These are phyloP conservation scores for Pleurotus pulmonarius DNA, from an alignment of 768 basidiomycete species.

Conservation along the genomic window DNA sequence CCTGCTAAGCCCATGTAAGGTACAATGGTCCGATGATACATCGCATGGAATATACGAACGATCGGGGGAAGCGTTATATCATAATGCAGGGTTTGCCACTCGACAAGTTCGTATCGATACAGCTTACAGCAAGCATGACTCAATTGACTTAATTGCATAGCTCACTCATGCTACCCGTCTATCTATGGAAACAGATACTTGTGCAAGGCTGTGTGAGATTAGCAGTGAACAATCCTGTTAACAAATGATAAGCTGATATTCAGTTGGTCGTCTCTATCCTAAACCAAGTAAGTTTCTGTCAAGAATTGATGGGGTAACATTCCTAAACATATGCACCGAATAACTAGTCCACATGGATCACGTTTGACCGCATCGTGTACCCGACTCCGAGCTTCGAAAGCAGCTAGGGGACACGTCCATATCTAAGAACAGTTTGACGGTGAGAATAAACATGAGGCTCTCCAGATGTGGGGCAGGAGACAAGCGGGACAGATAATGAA, in stretches of 20 bases:
- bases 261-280: background rate
- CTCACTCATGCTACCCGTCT: background rate
- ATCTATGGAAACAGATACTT: background rate
- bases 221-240: background rate
- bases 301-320: background rate
- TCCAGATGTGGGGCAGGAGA: too few species aligned
- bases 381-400: background rate
- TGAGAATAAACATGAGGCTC: background rate
- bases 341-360: background rate
- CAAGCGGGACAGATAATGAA: too few species aligned
- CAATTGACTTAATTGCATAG: background rate
- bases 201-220: background rate
- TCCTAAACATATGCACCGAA: background rate
- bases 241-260: background rate
- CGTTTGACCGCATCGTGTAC: background rate
- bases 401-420: background rate
- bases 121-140: background rate
- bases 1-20: too few species aligned
- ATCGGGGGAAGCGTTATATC: too few species aligned
- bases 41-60: too few species aligned
- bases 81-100: too few species aligned
- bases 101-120: too few species aligned
- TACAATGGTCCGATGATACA: too few species aligned
- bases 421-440: background rate
- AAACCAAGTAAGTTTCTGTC: background rate